phyloP scores from a whole-genome alignment of 371 early-diverging fungal genomes.

The Smittium mucronatum region DNA sequence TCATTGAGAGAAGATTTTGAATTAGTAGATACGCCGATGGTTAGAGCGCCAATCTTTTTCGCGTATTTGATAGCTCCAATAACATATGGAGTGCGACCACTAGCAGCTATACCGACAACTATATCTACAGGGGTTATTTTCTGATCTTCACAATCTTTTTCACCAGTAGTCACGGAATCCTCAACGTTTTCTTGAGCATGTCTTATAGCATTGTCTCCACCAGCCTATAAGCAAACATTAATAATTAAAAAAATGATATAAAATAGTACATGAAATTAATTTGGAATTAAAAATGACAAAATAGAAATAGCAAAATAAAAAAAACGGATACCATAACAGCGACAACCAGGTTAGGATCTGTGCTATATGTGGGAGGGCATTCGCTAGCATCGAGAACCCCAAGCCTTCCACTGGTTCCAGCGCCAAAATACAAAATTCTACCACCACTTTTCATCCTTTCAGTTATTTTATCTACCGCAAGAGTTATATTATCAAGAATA shows the following conservation, averaged over 20 bases:
- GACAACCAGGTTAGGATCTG: slow-evolving; percentile 9
- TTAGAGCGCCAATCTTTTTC: slow-evolving; percentile 11
- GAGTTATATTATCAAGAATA: slow-evolving; percentile 2
- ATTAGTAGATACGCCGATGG: slow-evolving; percentile 16
- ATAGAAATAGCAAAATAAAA: neutral
- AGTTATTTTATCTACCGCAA: slow-evolving; percentile 9
- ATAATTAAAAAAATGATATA: neutral
- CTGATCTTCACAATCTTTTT: slow-evolving; percentile 1
- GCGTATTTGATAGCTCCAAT: slow-evolving; percentile 18
- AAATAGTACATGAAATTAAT: neutral
- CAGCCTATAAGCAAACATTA: neutral
- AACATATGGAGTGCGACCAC: slow-evolving; percentile 12
- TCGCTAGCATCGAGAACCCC: slow-evolving; percentile 12
- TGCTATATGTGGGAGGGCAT: slow-evolving; percentile 13
- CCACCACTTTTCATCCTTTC: slow-evolving; percentile 7
- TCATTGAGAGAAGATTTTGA: slow-evolving; percentile 10
- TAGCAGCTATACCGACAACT: slow-evolving; percentile 12
- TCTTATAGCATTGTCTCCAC: slow-evolving; percentile 10
- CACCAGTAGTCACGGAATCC: neutral
- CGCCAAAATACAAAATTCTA: slow-evolving; percentile 8
- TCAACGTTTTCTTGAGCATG: slow-evolving; percentile 10
- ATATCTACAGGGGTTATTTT: neutral
- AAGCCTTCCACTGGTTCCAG: slow-evolving; percentile 12
- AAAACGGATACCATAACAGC: slow-evolving; percentile 5
- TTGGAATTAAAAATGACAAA: neutral